phyloP scores from a whole-genome alignment of 1,284 basidiomycete species.

The Fomitopsis schrenkii region DNA sequence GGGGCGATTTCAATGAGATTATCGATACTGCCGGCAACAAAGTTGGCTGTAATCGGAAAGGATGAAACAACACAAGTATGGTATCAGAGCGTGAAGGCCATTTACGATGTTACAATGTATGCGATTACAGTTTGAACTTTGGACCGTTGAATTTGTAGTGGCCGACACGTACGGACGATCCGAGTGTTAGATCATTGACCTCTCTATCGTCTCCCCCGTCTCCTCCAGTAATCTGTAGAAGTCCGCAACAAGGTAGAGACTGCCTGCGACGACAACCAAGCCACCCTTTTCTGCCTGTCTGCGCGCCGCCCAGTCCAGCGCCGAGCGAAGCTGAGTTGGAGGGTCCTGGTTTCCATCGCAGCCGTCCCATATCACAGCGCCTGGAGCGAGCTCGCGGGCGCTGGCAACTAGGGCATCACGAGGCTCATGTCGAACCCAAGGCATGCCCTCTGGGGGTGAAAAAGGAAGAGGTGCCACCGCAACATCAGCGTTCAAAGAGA shows the following conservation, averaged over 20 bases:
- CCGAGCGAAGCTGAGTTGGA: conserved; percentile 19
- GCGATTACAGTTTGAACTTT: too few species aligned
- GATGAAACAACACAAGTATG: too few species aligned
- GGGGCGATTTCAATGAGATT: background rate
- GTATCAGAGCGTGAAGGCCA: too few species aligned
- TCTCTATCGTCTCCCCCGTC: background rate
- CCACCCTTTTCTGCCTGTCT: conserved; percentile 27
- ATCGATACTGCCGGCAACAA: background rate
- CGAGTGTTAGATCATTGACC: background rate
- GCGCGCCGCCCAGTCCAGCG: conserved; percentile 20
- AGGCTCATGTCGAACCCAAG: conserved; percentile 75
- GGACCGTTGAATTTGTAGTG: too few species aligned
- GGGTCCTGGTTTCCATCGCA: conserved; percentile 24
- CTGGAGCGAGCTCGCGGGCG: conserved; percentile 37
- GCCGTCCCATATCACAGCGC: conserved; percentile 39
- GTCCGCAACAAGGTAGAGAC: conserved; percentile 88
- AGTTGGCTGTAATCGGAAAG: background rate
- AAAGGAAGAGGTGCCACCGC: conserved; percentile 58
- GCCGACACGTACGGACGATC: background rate
- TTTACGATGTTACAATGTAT: too few species aligned
- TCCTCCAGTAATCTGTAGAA: conserved; percentile 59
- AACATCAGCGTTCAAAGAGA: conserved; percentile 12
- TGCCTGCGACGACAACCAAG: conserved; percentile 78
- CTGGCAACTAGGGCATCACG: conserved; percentile 43
- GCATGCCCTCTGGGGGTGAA: conserved; percentile 82